Evolutionary conservation across 768 basidiomycete genomes (phyloP).

Genomic region (Naganishia randhawae): DNA sequence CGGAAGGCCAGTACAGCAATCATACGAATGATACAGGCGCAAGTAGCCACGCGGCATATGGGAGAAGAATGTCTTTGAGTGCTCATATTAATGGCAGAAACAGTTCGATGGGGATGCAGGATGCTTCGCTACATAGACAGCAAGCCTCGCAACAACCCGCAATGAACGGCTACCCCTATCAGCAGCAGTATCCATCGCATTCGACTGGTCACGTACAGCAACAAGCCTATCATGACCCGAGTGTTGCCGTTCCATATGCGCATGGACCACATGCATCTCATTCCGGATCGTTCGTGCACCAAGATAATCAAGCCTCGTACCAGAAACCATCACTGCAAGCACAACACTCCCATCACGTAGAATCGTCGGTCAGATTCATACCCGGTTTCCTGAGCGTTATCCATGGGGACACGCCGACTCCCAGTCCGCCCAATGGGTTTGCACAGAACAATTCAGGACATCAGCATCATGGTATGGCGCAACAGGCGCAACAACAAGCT

Average conservation of each 20-base stretch:
- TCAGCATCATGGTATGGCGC: not conserved
- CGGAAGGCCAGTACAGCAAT: not conserved
- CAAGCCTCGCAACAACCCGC: not conserved
- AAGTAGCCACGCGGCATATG: not conserved
- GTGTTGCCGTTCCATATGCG: not conserved
- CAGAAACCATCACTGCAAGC: not conserved
- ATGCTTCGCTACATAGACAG: not conserved
- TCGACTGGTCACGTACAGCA: not conserved
- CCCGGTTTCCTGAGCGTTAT: conserved; percentile 9
- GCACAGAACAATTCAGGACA: not conserved
- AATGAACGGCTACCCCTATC: not conserved
- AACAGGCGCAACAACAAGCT: not conserved
- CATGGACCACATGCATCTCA: not conserved
- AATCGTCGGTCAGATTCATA: conserved; percentile 14
- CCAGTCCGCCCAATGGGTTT: conserved; percentile 16
- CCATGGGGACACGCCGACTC: conserved; percentile 17
- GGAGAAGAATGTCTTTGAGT: not conserved
- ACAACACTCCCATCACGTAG: not conserved
- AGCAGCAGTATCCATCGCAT: not conserved
- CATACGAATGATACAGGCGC: not conserved
- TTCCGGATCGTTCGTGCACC: not conserved
- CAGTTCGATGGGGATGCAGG: not conserved
- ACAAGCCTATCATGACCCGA: not conserved
- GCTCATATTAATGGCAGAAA: not conserved
- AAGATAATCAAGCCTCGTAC: not conserved